phyloP scores from a whole-genome alignment of 2,329 filamentous ascomycete genomes.

The Sporothrix pseudoabietina region DNA sequence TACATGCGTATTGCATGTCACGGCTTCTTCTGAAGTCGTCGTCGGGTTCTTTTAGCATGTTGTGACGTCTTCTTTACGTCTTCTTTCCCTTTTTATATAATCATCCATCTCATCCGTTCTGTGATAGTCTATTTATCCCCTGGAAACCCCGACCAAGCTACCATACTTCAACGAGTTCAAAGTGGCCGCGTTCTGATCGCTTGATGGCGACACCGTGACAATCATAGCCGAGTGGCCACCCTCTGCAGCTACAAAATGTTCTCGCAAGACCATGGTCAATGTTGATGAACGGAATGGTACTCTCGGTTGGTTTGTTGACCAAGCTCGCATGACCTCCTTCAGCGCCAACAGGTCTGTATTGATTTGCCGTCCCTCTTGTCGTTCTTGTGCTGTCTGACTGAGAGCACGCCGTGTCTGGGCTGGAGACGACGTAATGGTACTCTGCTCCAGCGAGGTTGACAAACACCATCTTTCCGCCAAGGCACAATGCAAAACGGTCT shows the following conservation, averaged over 20 bases:
- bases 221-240: slow-evolving; percentile 14
- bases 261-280: not conserved
- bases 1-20: not conserved
- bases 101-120: too few species aligned
- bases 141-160: not conserved
- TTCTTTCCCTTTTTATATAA: too few species aligned
- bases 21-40: too few species aligned
- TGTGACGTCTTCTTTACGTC: too few species aligned
- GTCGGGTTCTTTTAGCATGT: too few species aligned
- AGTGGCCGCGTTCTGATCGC: slow-evolving; percentile 12
- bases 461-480: slow-evolving; percentile 14
- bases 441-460: slow-evolving; percentile 1
- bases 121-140: not conserved
- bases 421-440: not conserved
- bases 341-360: slow-evolving; percentile 15
- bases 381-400: slow-evolving; percentile 11
- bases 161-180: slow-evolving; percentile 10
- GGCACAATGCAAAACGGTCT: not conserved
- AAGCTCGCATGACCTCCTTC: slow-evolving; percentile 20
- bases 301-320: not conserved
- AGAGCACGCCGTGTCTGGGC: not conserved
- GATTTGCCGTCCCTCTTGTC: slow-evolving; percentile 16
- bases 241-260: not conserved
- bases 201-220: slow-evolving; percentile 1
- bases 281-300: slow-evolving; percentile 4